A percentile compares a stretch with the other conserved stretches of the same genome.
Evolutionary conservation across 2,329 filamentous ascomycete genomes (phyloP).

Genomic region (Bretziella fagacearum): DNA sequence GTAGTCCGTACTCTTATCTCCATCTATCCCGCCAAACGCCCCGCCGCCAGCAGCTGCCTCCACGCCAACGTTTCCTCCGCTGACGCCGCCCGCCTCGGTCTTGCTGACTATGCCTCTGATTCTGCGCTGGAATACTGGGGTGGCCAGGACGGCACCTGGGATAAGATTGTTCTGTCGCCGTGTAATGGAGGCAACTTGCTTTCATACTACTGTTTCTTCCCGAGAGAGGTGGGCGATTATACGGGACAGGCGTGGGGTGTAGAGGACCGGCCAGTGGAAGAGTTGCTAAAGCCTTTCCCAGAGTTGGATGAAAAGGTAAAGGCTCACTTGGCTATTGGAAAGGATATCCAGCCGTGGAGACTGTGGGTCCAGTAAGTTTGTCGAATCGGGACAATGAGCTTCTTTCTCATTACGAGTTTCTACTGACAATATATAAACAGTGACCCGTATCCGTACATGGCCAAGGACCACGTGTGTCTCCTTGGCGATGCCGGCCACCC

Average conservation of each 20-base stretch:
- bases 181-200: neutral
- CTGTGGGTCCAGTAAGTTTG: slow-evolving; percentile 2
- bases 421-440: neutral
- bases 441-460: slow-evolving; percentile 1
- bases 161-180: neutral
- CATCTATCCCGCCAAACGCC: neutral
- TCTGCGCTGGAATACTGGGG: neutral
- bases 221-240: neutral
- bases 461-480: neutral
- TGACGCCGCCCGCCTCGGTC: neutral
- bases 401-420: neutral
- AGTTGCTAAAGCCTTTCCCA: neutral
- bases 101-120: neutral
- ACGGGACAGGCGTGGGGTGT: slow-evolving; percentile 1
- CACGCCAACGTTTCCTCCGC: neutral
- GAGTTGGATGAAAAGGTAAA: neutral
- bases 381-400: no score
- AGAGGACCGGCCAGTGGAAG: neutral
- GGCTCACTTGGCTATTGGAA: slow-evolving; percentile 2
- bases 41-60: neutral
- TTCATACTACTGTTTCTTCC: slow-evolving; percentile 1
- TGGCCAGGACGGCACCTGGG: neutral
- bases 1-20: neutral
- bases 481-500: neutral
- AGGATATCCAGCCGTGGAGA: slow-evolving; percentile 1